Conservation (phyloP, 768 basidiomycete genomes). For the Tulasnella sp. region DNA sequence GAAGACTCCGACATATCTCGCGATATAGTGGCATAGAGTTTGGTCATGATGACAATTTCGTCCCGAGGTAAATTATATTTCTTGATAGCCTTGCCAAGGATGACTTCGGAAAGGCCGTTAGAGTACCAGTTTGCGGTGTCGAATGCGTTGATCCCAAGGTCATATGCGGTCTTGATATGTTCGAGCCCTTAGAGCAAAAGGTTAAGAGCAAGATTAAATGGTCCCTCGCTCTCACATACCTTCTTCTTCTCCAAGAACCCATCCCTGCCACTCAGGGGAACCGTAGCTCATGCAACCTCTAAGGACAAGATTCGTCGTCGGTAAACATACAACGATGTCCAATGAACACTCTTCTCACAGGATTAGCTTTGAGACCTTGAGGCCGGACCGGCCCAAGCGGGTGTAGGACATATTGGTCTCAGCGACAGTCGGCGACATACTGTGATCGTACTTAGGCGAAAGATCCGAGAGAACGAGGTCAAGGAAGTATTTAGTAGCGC, state of each 20-base stretch:
- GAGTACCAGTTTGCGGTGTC: slow-evolving; percentile 48
- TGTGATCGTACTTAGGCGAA: neutral
- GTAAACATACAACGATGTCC: too few relatives aligned
- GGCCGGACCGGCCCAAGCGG: slow-evolving; percentile 26
- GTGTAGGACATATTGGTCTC: slow-evolving; percentile 21
- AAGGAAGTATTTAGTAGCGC: neutral
- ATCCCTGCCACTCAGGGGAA: slow-evolving; percentile 49
- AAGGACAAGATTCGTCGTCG: slow-evolving; percentile 30
- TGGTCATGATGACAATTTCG: slow-evolving; percentile 74
- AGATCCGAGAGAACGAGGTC: neutral
- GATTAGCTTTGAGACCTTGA: slow-evolving; percentile 25
- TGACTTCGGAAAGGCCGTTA: slow-evolving; percentile 59
- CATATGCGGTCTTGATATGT: slow-evolving; percentile 25
- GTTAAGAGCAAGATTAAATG: slow-evolving; percentile 40
- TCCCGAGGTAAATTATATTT: slow-evolving; percentile 52
- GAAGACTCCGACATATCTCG: neutral
- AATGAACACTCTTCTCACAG: neutral
- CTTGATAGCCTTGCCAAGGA: slow-evolving; percentile 71
- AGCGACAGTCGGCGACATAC: neutral
- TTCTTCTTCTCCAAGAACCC: slow-evolving; percentile 52
- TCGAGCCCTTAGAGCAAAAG: neutral
- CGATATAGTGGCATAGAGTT: slow-evolving; percentile 40
- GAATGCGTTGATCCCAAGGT: slow-evolving; percentile 35
- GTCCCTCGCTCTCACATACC: slow-evolving; percentile 32
- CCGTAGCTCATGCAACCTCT: slow-evolving; percentile 62